These are phyloP conservation scores for Ceratobasidium papillatum DNA, from an alignment of 1,284 basidiomycete genomes.

Conservation along the genomic window DNA sequence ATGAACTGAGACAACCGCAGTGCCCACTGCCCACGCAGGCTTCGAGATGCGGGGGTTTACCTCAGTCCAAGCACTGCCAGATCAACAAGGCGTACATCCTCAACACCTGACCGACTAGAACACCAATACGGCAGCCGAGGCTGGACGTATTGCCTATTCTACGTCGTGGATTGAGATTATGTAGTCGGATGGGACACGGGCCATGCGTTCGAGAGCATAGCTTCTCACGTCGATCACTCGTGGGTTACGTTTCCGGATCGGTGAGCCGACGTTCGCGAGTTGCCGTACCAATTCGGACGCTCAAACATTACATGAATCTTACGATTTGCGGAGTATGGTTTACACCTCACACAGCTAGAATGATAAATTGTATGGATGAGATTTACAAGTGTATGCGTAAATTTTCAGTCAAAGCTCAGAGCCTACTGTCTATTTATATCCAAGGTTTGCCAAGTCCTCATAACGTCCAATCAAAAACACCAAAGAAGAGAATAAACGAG, in stretches of 20 bases:
- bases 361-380: neutral
- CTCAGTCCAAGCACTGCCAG: neutral
- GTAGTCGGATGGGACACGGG: neutral
- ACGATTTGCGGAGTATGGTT: neutral
- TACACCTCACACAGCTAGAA: neutral
- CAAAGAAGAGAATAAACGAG: neutral
- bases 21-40: neutral
- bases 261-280: neutral
- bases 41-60: neutral
- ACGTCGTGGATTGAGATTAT: constrained; percentile 12
- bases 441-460: constrained; percentile 2
- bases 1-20: neutral
- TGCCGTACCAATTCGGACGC: neutral
- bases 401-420: neutral
- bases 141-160: neutral
- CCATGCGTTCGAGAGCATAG: constrained; percentile 12
- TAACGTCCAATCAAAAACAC: neutral
- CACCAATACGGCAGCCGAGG: neutral
- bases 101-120: neutral
- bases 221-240: constrained; percentile 1
- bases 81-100: neutral
- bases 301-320: neutral
- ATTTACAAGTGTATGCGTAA: neutral
- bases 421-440: neutral
- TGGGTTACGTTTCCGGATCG: neutral